Percentiles rank a stretch among this genome's conserved stretches.
Conservation (phyloP, 768 basidiomycete genomes). For the Phallus indusiatus region DNA sequence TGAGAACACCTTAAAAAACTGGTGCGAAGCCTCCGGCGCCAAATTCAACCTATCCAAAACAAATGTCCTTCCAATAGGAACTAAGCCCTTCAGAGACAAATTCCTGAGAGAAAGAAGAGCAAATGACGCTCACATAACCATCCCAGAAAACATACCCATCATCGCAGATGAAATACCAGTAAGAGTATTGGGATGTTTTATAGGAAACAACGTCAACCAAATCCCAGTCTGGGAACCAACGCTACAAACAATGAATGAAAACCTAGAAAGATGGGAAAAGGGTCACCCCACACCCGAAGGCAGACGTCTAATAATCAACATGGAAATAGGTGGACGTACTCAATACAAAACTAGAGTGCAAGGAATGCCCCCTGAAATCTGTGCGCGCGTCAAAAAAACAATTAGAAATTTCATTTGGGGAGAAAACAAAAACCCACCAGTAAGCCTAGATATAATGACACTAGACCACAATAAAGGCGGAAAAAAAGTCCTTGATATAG, state of each 20-base stretch:
- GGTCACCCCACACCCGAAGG: neutral
- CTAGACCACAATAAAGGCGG: neutral
- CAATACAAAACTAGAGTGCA: neutral
- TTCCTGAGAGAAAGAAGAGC: neutral
- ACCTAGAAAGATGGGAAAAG: neutral
- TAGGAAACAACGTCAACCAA: neutral
- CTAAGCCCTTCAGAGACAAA: neutral
- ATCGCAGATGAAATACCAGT: no score
- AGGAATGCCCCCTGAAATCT: neutral
- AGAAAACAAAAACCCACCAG: neutral
- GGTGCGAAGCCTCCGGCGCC: conserved; percentile 18
- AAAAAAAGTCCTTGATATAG: neutral
- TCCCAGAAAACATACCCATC: no score
- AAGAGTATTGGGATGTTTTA: neutral
- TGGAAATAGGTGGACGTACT: neutral
- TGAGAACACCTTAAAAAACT: conserved; percentile 10
- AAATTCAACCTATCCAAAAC: conserved; percentile 20
- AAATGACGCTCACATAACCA: no score
- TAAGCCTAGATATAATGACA: no score
- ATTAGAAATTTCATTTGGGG: neutral
- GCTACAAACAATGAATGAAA: neutral
- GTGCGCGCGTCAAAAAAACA: neutral
- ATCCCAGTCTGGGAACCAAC: conserved; percentile 5
- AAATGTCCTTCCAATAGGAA: conserved; percentile 16
- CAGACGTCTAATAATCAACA: neutral